Conservation (phyloP, 768 basidiomycete genomes). For the Tubosaeta sp. region DNA sequence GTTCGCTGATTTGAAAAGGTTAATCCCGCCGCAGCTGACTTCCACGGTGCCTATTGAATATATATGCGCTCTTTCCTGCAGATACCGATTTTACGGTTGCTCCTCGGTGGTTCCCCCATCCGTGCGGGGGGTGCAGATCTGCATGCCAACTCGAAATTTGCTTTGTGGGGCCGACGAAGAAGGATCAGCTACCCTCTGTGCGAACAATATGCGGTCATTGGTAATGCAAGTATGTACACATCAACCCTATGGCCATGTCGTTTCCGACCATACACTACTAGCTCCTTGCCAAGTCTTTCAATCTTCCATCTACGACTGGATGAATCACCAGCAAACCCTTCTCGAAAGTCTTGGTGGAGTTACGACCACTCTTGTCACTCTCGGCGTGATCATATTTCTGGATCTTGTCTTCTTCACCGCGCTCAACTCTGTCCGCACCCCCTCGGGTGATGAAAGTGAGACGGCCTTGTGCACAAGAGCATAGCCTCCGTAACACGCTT, state of each 20-base stretch:
- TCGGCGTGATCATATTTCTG: constrained; percentile 31
- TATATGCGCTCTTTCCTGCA: too few relatives aligned
- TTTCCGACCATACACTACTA: neutral
- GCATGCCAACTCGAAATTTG: too few relatives aligned
- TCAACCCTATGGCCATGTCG: neutral
- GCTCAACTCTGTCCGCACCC: constrained; percentile 75
- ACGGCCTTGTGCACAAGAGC: constrained; percentile 44
- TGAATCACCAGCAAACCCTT: constrained; percentile 54
- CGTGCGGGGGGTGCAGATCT: too few relatives aligned
- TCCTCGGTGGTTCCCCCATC: too few relatives aligned
- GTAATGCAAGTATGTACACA: too few relatives aligned
- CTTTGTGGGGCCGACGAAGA: too few relatives aligned
- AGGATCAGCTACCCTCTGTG: too few relatives aligned
- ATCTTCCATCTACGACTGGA: constrained; percentile 60
- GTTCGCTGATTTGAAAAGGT: too few relatives aligned
- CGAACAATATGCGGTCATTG: too few relatives aligned
- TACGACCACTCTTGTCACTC: constrained; percentile 7
- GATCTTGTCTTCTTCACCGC: constrained; percentile 54
- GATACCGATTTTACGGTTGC: too few relatives aligned
- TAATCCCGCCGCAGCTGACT: too few relatives aligned
- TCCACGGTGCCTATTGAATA: too few relatives aligned
- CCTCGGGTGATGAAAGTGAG: constrained; percentile 58
- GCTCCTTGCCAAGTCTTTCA: constrained; percentile 48
- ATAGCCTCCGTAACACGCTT: constrained; percentile 40
- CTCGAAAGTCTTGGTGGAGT: constrained; percentile 22